Conservation (phyloP, 192 early-diverging fungal genomes). For the Backusella parvicylindrica region DNA sequence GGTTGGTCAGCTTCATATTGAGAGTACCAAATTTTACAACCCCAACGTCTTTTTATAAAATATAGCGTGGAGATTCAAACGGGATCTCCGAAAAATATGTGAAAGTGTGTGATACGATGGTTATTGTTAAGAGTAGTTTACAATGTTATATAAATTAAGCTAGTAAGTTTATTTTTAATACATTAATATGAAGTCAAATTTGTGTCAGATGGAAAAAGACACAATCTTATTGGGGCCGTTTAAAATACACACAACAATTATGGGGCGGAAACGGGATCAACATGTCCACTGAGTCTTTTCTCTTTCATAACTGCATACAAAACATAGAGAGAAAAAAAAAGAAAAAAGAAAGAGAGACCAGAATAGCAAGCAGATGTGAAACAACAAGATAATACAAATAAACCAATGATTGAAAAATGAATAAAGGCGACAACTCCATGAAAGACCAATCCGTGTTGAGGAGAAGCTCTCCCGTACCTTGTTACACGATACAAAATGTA, state of each 20-base stretch:
- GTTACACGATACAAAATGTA: not conserved
- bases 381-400: not conserved
- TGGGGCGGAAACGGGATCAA: not conserved
- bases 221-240: not conserved
- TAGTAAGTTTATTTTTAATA: not conserved
- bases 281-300: not conserved
- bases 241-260: not conserved
- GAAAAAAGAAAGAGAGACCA: too few relatives aligned
- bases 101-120: not conserved
- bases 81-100: not conserved
- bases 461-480: not conserved
- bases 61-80: not conserved
- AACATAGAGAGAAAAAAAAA: too few relatives aligned
- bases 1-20: conserved; percentile 16
- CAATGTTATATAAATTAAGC: not conserved
- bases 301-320: not conserved
- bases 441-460: not conserved
- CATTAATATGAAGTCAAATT: not conserved
- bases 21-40: not conserved
- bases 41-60: not conserved
- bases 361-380: too few relatives aligned
- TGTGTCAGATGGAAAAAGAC: not conserved
- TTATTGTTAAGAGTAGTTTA: not conserved
- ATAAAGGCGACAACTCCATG: not conserved
- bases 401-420: not conserved